Conservation (phyloP, 2,329 filamentous ascomycete species). For the Sphaerulina populicola region DNA sequence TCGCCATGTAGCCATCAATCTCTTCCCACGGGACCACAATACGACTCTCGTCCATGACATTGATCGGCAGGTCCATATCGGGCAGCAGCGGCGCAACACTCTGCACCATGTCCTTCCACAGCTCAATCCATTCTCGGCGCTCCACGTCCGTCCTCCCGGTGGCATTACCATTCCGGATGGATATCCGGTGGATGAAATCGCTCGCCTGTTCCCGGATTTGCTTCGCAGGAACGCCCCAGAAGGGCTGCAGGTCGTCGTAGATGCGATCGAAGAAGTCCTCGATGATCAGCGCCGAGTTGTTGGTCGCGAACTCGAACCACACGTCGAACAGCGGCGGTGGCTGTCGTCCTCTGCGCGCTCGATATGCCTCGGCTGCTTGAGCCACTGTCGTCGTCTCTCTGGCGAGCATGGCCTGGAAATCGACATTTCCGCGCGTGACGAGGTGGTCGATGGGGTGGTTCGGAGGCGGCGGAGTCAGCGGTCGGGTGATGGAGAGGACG, state of each 20-base stretch:
- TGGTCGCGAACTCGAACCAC: slow-evolving; percentile 42
- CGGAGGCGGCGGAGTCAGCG: slow-evolving; percentile 15
- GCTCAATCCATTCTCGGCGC: slow-evolving; percentile 34
- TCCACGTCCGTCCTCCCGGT: slow-evolving; percentile 27
- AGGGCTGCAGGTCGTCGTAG: slow-evolving; percentile 43
- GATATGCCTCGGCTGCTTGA: slow-evolving; percentile 38
- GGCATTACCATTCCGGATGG: slow-evolving; percentile 36
- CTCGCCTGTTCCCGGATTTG: slow-evolving; percentile 38
- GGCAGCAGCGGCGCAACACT: slow-evolving; percentile 36
- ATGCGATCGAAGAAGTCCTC: slow-evolving; percentile 48
- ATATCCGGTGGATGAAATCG: slow-evolving; percentile 34
- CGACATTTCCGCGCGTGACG: slow-evolving; percentile 31
- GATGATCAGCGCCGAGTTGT: slow-evolving; percentile 38
- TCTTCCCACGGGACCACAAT: slow-evolving; percentile 43
- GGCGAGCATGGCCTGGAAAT: slow-evolving; percentile 28
- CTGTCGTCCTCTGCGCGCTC: slow-evolving; percentile 39
- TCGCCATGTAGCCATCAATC: slow-evolving; percentile 35
- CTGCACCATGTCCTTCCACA: slow-evolving; percentile 37
- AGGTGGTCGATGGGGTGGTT: slow-evolving; percentile 37
- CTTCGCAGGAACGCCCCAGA: slow-evolving; percentile 41
- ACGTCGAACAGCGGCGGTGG: slow-evolving; percentile 45
- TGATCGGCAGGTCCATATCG: slow-evolving; percentile 43
- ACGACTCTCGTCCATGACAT: slow-evolving; percentile 44
- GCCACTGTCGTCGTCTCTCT: slow-evolving; percentile 34
- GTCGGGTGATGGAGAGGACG: neutral